Base-by-base conservation (phyloP, 1,139 yeast genomes). In the Candida dubliniensis region DNA sequence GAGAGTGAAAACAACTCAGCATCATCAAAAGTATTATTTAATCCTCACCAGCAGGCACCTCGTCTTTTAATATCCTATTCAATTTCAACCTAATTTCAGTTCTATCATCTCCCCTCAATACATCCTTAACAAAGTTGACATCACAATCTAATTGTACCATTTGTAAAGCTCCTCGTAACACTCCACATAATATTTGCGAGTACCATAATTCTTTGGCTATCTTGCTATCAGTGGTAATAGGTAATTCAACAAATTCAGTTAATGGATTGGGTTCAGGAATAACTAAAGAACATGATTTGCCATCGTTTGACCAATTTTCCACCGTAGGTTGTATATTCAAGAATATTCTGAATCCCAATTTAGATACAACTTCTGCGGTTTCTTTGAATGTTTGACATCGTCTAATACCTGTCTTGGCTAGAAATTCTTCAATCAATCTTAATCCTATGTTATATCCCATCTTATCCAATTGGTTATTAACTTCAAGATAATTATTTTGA, bases 391-490 rank as follows among this genome's bases (percentile, higher is more conserved):
- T 77, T 32, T 76, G 76, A 63, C 99, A 93, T 50, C 99, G 71
- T 38, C 88, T 87, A 1, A 87, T 74, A 10, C 90, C 93, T 0
- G 96, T 83, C 56, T 87, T 82, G 34, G 97, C 96, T 35, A 93
- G 70, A 58, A 91, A 90, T 62, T 93, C 99, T 59, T 93, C 99
- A 45, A 95, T 87, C 50, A 95, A 67, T 51, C 99, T 71, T 42
- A 89, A 71, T 1, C 99, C 99, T 41, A 95, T 95, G 62, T 88
- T 90, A 63, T 89, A 88, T 1, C 99, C 99, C 98, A 95, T 93
- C 52, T 81, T 79, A 56, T 84, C 96, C 41, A 95, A 71, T 60
- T 91, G 95, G 44, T 74, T 74, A 63, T 95, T 93, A 43, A 95
- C 96, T 56, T 82, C 83, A 10, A 61, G 63, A 62, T 88, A 91